Conservation (phyloP, 2,329 filamentous ascomycete genomes). For the Pseudocercospora ulei region DNA sequence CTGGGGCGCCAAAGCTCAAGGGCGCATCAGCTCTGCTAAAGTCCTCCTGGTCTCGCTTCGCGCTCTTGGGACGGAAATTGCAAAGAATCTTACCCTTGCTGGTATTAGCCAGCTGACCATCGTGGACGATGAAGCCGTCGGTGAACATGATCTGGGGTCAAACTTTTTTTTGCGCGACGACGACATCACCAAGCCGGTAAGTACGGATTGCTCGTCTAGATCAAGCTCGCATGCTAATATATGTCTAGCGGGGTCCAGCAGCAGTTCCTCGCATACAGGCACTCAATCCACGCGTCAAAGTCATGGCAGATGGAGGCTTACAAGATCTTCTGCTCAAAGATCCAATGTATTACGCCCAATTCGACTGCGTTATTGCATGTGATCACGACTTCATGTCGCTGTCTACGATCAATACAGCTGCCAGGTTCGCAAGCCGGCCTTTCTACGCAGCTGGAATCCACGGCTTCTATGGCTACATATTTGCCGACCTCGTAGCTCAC, state of each 20-base stretch:
- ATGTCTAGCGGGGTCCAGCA: conserved; percentile 61
- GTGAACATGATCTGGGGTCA: conserved; percentile 62
- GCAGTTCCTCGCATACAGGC: conserved; percentile 67
- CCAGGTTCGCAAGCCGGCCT: conserved; percentile 63
- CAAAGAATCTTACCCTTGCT: conserved; percentile 92
- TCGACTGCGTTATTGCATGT: conserved; percentile 81
- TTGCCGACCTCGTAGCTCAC: conserved; percentile 83
- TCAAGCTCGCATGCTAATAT: too few species aligned
- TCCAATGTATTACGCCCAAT: conserved; percentile 64
- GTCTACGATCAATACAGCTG: conserved; percentile 73
- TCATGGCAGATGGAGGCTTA: conserved; percentile 41
- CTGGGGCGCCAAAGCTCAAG: conserved; percentile 92
- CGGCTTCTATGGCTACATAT: conserved; percentile 89
- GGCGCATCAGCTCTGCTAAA: conserved; percentile 74
- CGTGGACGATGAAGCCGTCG: conserved; percentile 65
- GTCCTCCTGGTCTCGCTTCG: conserved; percentile 82
- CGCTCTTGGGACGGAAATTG: conserved; percentile 83
- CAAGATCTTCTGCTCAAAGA: conserved; percentile 63
- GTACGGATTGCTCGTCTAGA: too few species aligned
- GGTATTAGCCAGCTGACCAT: conserved; percentile 86
- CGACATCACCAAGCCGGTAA: conserved; percentile 63
- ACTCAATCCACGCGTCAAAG: conserved; percentile 77
- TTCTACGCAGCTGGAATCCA: conserved; percentile 86
- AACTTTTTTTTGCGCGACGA: conserved; percentile 64
- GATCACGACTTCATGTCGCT: conserved; percentile 69